These are phyloP conservation scores for Lojkania enalia DNA, from an alignment of 2,329 filamentous ascomycete species.

Conservation along the genomic window DNA sequence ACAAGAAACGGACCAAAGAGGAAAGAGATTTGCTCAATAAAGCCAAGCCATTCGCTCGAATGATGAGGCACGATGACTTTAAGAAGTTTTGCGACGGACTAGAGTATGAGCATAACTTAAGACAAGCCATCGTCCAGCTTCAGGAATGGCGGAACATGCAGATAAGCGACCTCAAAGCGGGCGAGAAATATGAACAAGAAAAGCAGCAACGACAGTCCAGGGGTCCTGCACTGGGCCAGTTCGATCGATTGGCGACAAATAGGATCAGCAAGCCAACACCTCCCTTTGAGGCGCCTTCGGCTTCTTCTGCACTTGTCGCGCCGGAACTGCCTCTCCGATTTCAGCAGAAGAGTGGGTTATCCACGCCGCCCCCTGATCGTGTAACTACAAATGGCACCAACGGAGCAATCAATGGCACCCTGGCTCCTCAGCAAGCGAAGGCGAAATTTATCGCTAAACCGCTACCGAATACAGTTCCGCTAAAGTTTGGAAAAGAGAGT, in stretches of 20 bases:
- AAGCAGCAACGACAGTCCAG: conserved; percentile 74
- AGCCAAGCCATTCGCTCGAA: conserved; percentile 91
- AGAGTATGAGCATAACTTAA: conserved; percentile 86
- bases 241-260: conserved; percentile 78
- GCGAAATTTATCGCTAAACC: conserved; percentile 59
- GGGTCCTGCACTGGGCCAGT: conserved; percentile 71
- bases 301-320: conserved; percentile 74
- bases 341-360: conserved; percentile 47
- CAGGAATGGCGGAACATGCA: conserved; percentile 90
- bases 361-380: conserved; percentile 47
- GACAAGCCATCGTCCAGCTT: conserved; percentile 84
- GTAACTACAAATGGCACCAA: conserved; percentile 57
- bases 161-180: conserved; percentile 81
- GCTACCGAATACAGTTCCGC: conserved; percentile 63
- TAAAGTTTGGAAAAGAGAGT: conserved; percentile 73
- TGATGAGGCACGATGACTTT: conserved; percentile 95
- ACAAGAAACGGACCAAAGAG: conserved; percentile 96
- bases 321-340: conserved; percentile 72
- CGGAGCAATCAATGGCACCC: conserved; percentile 40
- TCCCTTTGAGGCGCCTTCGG: conserved; percentile 70
- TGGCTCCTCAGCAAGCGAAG: conserved; percentile 45
- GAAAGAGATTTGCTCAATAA: conserved; percentile 90
- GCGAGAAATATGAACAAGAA: conserved; percentile 90
- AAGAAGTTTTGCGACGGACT: conserved; percentile 82
- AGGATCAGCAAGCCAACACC: conserved; percentile 68